These are phyloP conservation scores for Penicillium nucicola DNA, from an alignment of 495 filamentous ascomycete genomes.

Conservation along the genomic window DNA sequence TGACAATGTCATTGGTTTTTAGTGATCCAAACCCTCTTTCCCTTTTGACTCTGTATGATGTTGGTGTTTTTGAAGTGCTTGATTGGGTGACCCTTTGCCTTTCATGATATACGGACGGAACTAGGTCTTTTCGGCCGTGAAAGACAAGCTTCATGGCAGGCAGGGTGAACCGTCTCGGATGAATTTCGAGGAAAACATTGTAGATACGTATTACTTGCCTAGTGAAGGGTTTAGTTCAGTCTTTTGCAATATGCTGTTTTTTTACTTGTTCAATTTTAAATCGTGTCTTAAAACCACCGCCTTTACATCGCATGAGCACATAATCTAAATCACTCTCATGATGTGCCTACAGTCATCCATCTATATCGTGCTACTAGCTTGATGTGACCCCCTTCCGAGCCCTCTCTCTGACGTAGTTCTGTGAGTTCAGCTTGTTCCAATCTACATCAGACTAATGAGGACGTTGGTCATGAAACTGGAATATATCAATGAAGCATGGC, in stretches of 20 bases:
- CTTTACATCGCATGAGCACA: too few relatives aligned
- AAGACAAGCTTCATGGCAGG: slow-evolving; percentile 1
- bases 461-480: too few relatives aligned
- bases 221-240: slow-evolving; percentile 28
- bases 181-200: slow-evolving; percentile 22
- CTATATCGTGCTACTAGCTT: too few relatives aligned
- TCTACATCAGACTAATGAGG: too few relatives aligned
- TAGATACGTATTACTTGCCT: slow-evolving; percentile 43
- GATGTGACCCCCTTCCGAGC: too few relatives aligned
- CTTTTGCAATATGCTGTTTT: slow-evolving; percentile 28
- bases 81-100: slow-evolving; percentile 1
- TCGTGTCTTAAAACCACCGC: too few relatives aligned
- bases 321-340: too few relatives aligned
- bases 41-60: slow-evolving; percentile 8
- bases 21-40: slow-evolving; percentile 1
- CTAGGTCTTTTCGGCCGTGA: slow-evolving; percentile 6
- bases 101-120: slow-evolving; percentile 10
- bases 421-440: too few relatives aligned
- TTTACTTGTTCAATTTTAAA: not conserved
- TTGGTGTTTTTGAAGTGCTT: slow-evolving; percentile 7
- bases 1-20: slow-evolving; percentile 2
- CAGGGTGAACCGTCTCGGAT: slow-evolving; percentile 9
- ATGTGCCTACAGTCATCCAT: too few relatives aligned
- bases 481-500: too few relatives aligned
- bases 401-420: too few relatives aligned